phyloP scores from a whole-genome alignment of 78 protist species.

The Polysphondylium violaceum region DNA sequence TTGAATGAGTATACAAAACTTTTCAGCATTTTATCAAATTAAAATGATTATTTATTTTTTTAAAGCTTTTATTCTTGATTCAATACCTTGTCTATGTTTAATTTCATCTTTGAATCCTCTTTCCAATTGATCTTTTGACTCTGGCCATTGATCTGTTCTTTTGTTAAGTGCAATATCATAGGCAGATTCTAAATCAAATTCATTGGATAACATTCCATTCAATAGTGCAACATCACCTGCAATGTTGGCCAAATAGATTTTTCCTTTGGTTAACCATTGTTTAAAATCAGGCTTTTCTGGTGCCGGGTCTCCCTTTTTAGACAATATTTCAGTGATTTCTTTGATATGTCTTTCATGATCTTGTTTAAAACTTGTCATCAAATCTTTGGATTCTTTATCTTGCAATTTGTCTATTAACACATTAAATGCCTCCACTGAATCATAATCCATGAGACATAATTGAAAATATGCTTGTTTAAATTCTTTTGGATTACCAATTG shows the following conservation, averaged over 20 bases:
- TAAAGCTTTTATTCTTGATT: slow-evolving; percentile 4
- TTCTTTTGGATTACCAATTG: no score
- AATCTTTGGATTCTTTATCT: slow-evolving; percentile 10
- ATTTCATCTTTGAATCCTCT: slow-evolving; percentile 6
- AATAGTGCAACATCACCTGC: slow-evolving; percentile 12
- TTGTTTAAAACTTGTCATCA: background rate
- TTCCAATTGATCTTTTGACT: background rate
- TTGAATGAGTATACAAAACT: no score
- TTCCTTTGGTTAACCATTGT: slow-evolving; percentile 11
- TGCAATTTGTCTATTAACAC: background rate
- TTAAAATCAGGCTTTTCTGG: slow-evolving; percentile 9
- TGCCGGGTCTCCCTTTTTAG: background rate
- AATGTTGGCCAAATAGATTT: background rate
- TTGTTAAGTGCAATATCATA: background rate
- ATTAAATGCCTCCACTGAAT: slow-evolving; percentile 23
- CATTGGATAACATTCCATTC: background rate
- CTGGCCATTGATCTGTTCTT: slow-evolving; percentile 21
- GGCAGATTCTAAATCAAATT: slow-evolving; percentile 1
- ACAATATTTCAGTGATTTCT: slow-evolving; percentile 8
- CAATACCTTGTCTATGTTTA: slow-evolving; percentile 12
- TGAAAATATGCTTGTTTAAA: background rate
- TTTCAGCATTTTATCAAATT: no score
- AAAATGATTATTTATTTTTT: no score
- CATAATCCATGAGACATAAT: slow-evolving; percentile 1
- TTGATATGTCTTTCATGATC: slow-evolving; percentile 37